Evolutionary conservation across 441 rosid genomes (phyloP).

Genomic region (Hura crepitans): DNA sequence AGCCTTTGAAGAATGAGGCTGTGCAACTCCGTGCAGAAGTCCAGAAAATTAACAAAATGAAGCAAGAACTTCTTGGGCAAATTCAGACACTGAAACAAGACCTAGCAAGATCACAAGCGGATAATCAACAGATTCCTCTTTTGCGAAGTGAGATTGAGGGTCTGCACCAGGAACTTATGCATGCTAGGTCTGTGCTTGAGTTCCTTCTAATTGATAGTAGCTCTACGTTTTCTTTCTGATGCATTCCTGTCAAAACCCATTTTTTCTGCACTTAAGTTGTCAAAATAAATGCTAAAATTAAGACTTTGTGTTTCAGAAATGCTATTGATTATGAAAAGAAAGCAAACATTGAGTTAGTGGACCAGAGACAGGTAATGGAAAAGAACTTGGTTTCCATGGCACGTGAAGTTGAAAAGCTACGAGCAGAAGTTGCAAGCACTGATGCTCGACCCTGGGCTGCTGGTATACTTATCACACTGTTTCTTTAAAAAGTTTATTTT

Average conservation of each 20-base stretch:
- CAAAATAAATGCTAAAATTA: constrained; percentile 15
- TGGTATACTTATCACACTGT: constrained; percentile 40
- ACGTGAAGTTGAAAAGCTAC: constrained; percentile 91
- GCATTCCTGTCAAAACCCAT: neutral
- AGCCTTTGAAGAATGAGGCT: constrained; percentile 74
- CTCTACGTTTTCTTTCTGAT: constrained; percentile 4
- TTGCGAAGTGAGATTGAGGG: constrained; percentile 68
- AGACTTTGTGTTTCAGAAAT: constrained; percentile 39
- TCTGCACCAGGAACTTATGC: constrained; percentile 88
- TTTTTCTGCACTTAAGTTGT: neutral
- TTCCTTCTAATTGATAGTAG: neutral
- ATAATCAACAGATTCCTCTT: constrained; percentile 69
- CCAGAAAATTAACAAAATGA: constrained; percentile 65
- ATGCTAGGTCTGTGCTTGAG: constrained; percentile 54
- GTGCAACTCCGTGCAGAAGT: constrained; percentile 61
- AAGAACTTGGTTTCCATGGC: constrained; percentile 95
- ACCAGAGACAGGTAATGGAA: constrained; percentile 91
- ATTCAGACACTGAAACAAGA: constrained; percentile 74
- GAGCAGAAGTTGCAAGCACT: constrained; percentile 66
- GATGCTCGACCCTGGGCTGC: constrained; percentile 69
- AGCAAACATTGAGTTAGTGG: constrained; percentile 83
- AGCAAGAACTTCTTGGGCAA: constrained; percentile 67
- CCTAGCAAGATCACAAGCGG: constrained; percentile 56
- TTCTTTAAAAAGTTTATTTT: neutral
- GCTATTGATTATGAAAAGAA: constrained; percentile 94